Base-by-base conservation (phyloP, 2,329 filamentous ascomycete genomes). In the Trichoderma sp. region DNA sequence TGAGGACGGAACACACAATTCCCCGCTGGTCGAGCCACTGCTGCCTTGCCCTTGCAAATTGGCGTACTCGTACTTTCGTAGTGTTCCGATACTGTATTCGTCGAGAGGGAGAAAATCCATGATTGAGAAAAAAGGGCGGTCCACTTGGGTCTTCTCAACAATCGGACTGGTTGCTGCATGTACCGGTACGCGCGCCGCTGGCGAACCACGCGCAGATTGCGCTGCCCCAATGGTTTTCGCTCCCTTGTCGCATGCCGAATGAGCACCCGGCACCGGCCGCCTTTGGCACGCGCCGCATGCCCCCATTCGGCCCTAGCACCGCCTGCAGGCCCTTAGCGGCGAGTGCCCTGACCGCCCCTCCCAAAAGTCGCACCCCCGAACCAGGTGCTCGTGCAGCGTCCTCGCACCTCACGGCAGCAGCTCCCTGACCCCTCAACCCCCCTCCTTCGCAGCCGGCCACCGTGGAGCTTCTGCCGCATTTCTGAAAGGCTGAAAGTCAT, bases 391-490 rank as follows among this genome's bases (percentile, higher is more conserved):
- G 28, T 34, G 43, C 43, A 24, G 34, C 10, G 34, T 10, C 34
- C 34, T 39, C 34, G 34, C 34, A 39, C 34, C 34, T 12, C 34
- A 39, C 34, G 34, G 34, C 63, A 41, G 43, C 48, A 57, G 57
- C 47, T 65, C 57, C 59, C 41, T 54, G 41, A 66, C 50, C 55
- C 54, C 48, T 63, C 59, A 56, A 56, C 34, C 48, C 58, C 47
- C 61, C 55, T 61, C 63, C 57, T 63, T 43, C 55, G 19, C 10
- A 58, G 52, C 66, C 58, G 63, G 56, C 51, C 62, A 65, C 50
- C 67, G 61, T 67, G 69, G 66, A 68, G 69, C 67, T 70, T 67
- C 66, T 39, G 64, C 65, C 65, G 26, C 63, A 68, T 65, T 70
- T 70, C 69, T 64, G 69, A 70, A 64, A 62, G 67, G 68, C 69